Base-by-base conservation (phyloP, 192 early-diverging fungal species). In the Backusella mclennaniae region DNA sequence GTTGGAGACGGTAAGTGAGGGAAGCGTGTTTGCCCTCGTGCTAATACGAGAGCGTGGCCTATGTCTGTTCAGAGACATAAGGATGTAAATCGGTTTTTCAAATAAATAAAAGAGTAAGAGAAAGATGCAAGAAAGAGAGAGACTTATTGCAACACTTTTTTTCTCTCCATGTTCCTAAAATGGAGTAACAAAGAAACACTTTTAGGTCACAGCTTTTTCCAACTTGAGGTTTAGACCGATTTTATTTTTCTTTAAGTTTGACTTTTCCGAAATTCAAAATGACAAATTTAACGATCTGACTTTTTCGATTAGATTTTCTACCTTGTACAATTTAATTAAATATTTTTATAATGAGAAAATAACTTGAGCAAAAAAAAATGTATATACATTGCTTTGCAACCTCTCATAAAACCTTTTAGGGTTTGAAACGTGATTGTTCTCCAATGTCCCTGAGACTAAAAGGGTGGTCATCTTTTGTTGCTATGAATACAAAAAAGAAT, bases 41-140 rank as follows among this genome's bases (percentile, higher is more conserved):
- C 14, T 74, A 11, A 74, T 35, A 38, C 73, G 73, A 41, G 31
- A 63, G 15, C 56, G 56, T 21, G 56, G 35, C n/a, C 73, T 74
- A 19, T 74, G 73, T 74, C 73, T 74, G 52, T 74, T 74, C 11
- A 66, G 42, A 44, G 69, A 71, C 69, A 71, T 71, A 44, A 23
- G 38, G 31, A 49, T n/a, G 11, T 59, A 9, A 19, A 23, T 59
- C 23, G 53, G 53, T 26, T 59, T 59, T 59, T 59, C 9, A 59
- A 69, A 69, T 35, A 69, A 69, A 21, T 9, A 36, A 69, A 69
- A 69, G 21, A 41, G 35, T 23, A 21, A 21, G 36, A 69, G n/a
- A 23, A 17, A 69, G 36, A 21, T 39, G n/a, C 35, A 69, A 69
- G 35, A 39, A 36, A 69, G 36, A 7, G 21, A 11, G 67, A 7